Evolutionary conservation across 225 moss, liverwort and hornwort genomes (phyloP).

Genomic region (Pleurozium schreberi): DNA sequence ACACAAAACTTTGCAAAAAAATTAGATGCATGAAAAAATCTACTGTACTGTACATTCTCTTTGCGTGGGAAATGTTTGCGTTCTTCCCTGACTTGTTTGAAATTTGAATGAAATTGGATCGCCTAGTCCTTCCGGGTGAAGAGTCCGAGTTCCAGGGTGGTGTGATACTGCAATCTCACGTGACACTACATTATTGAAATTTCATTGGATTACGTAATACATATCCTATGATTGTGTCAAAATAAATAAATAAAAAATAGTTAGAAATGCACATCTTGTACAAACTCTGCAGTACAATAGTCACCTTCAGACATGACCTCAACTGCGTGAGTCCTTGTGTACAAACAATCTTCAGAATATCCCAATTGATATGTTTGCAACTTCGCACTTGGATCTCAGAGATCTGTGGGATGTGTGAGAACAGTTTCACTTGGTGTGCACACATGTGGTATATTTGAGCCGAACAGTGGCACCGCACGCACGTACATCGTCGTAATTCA

Average conservation of each 20-base stretch:
- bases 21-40: background rate
- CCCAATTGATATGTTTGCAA: background rate
- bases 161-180: no score
- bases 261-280: background rate
- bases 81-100: background rate
- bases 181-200: background rate
- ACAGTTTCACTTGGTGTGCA: background rate
- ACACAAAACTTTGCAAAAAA: background rate
- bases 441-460: background rate
- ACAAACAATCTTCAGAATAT: background rate
- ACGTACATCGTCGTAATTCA: background rate
- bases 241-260: background rate
- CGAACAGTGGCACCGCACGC: background rate
- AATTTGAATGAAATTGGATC: background rate
- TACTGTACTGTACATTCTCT: no score
- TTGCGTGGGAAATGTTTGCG: rapidly evolving
- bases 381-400: background rate
- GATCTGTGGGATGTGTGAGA: background rate
- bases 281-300: no score
- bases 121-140: background rate
- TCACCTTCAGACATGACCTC: no score
- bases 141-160: background rate
- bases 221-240: no score
- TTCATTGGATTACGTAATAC: no score
- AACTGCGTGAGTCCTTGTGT: background rate